phyloP scores from a whole-genome alignment of 306 rosid species.

The Malus fusca region DNA sequence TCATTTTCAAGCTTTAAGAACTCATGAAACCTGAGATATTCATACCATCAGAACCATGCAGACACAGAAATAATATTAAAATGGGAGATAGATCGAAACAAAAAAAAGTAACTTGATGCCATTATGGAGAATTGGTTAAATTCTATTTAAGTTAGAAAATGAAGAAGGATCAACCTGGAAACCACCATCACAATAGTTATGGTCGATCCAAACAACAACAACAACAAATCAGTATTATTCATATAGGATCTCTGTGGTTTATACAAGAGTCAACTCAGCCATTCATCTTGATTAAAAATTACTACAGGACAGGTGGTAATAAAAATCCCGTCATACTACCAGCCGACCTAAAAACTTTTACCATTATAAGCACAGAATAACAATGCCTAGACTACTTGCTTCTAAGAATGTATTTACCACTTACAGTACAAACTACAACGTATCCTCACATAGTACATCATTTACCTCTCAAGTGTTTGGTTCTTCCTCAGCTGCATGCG shows the following conservation, averaged over 20 bases:
- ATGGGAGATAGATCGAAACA: background rate
- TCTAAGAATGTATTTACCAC: background rate
- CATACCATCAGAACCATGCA: constrained; percentile 2
- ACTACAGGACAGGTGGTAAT: background rate
- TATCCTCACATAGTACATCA: constrained; percentile 3
- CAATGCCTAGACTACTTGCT: background rate
- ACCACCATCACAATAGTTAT: constrained; percentile 8
- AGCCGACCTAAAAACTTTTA: background rate
- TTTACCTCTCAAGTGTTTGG: constrained; percentile 85
- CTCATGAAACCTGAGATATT: constrained; percentile 75
- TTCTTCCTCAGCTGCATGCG: constrained; percentile 96
- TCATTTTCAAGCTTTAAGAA: constrained; percentile 97
- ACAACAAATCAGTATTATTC: background rate
- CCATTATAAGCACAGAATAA: background rate
- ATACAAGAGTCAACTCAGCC: background rate
- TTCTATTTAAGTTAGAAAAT: background rate
- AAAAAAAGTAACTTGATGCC: background rate
- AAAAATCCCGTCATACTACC: background rate
- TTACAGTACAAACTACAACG: background rate
- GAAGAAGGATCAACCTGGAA: constrained; percentile 4
- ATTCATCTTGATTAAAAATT: background rate
- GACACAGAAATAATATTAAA: background rate
- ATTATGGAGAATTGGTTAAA: constrained; percentile 12
- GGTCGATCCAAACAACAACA: background rate
- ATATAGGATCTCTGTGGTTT: background rate